Evolutionary conservation across 192 early-diverging fungal species (phyloP), one percentile per base, ranked within the genome.

Genomic region (Nowakowskiella sp.): DNA sequence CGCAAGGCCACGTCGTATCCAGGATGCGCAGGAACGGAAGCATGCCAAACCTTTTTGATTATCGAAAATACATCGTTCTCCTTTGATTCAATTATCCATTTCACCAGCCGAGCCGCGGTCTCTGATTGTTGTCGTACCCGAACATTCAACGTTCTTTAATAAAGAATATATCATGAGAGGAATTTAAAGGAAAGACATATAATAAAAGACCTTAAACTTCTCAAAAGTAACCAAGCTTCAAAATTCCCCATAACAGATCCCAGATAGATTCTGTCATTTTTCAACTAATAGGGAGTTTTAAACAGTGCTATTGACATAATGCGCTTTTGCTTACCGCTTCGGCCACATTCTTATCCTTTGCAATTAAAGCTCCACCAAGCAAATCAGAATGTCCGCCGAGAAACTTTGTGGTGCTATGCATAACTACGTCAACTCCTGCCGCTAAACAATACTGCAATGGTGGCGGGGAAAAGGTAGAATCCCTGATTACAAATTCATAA

Each of bases 381-480:
- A 81, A 58, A 66, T 86, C 85, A 31, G 68, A 72, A 47, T 88
- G 86, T 6, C 86, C 86, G 45, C 77, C 78, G 23, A 87, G 58
- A 55, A 74, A 88, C 70, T 88, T 88, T 31, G 86, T 85, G 10
- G 76, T 59, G 19, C 73, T 76, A 59, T 88, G 85, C 68, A 87
- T 67, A 16, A 82, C 79, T 26, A 84, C 55, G 47, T 85, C 78
- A 27, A 75, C 85, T 13, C 84, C 85, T 58, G 1, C 21, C 25
- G 62, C 60, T 60, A 85, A 68, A 31, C 70, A 69, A 47, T 72
- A 73, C 65, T 74, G 74, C 13, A 87, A 62, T 4, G 84, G 84
- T 3, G 85, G 84, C 4, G 85, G 85, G 19, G 82, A 78, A 63
- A 86, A 67, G n/a, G 85, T 87, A 1, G 82, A 34, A 44, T 87